Evolutionary conservation across 805 yeast species (phyloP), one percentile per base, ranked within the genome.

Genomic region (Sungouiella thailandica): DNA sequence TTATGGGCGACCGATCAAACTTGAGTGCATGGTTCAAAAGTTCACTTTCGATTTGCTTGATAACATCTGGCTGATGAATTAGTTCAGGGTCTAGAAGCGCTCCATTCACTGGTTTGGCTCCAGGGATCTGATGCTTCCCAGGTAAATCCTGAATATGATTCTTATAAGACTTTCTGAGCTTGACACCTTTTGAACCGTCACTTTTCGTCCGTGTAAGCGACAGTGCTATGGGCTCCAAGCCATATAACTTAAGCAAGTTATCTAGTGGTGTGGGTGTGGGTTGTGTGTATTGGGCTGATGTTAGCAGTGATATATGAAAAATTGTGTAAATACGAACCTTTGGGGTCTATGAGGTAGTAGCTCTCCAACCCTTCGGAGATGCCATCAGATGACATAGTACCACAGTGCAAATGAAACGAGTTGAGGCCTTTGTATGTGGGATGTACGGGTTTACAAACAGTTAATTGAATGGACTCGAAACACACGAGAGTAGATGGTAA

Each of bases 131-230:
- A 45, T 79, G 85, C 51, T 80, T 81, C 2, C 89, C 97, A 0
- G 96, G 84, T 18, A 93, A 64, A 46, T 89, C 97, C 24, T 74
- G 69, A 10, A 93, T 83, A 55, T 90, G 97, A 44, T 89, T 88
- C 57, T 93, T 93, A 62, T 93, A 93, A 0, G 97, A 87, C 60
- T 93, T 93, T 49, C 98, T 73, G 35, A 93, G 72, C 60, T 93
- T 93, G 24, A 88, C 88, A 35, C 96, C 96, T 47, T 85, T 88
- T 1, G 93, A 74, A 0, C 96, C 96, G 49, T 83, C 94, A 2
- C 87, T 80, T 49, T 85, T 88, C 8, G 81, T 72, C 51, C 98
- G 73, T 1, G 96, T 95, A 27, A 93, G 81, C 3, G 95, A 80
- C 35, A 74, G 68, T 1, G 96, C 84, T 10, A 89, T 62, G 2